phyloP scores from a whole-genome alignment of 2,329 filamentous ascomycete species.

The Aureobasidium musti region DNA sequence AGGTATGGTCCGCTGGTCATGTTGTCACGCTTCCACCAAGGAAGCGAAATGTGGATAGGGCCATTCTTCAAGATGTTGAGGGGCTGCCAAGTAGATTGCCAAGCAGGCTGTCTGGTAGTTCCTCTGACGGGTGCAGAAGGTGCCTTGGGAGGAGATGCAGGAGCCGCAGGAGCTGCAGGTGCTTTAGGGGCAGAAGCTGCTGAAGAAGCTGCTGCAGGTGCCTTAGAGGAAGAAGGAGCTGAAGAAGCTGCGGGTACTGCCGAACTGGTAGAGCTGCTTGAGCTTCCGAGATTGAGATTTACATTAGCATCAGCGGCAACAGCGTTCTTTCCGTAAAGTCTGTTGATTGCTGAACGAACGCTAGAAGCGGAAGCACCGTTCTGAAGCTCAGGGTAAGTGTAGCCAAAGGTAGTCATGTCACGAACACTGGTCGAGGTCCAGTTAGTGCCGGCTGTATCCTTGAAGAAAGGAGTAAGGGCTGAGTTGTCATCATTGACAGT shows the following conservation, averaged over 20 bases:
- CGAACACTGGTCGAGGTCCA: slow-evolving; percentile 68
- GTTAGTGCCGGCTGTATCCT: slow-evolving; percentile 59
- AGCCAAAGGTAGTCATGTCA: slow-evolving; percentile 64
- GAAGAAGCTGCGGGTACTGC: slow-evolving; percentile 2
- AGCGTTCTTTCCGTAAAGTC: slow-evolving; percentile 50
- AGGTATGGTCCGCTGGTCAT: not conserved
- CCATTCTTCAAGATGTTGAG: not conserved
- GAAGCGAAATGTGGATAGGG: not conserved
- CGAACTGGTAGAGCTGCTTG: slow-evolving; percentile 30
- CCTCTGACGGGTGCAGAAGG: not conserved
- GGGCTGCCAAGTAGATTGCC: not conserved
- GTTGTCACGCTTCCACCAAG: slow-evolving; percentile 27
- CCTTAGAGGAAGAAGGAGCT: not conserved
- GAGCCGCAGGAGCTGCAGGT: not conserved
- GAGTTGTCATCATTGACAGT: slow-evolving; percentile 44
- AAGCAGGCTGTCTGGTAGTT: not conserved
- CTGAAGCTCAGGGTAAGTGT: slow-evolving; percentile 70
- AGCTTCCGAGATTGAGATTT: slow-evolving; percentile 43
- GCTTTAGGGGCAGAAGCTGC: not conserved
- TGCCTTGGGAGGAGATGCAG: not conserved
- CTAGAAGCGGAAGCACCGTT: slow-evolving; percentile 45
- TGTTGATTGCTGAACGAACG: slow-evolving; percentile 59
- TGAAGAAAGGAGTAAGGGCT: slow-evolving; percentile 67
- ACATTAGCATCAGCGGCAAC: not conserved
- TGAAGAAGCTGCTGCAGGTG: not conserved